A percentile compares a stretch with the other conserved stretches of the same genome.
Conservation (phyloP, 768 basidiomycete genomes). For the Naganishia vishniacii region DNA sequence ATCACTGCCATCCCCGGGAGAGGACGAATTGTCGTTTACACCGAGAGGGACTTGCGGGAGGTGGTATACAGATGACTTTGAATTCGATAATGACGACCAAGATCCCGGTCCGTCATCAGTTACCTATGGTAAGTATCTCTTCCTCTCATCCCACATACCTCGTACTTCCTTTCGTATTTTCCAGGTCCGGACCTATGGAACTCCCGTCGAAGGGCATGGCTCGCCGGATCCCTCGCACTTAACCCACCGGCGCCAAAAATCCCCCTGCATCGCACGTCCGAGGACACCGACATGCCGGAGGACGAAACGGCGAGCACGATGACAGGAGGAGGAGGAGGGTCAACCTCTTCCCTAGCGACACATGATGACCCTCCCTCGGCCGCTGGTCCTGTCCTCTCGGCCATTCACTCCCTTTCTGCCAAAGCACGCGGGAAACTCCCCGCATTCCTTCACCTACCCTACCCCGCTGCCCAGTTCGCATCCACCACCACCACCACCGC, state of each 20-base stretch:
- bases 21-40: background rate
- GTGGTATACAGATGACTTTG: background rate
- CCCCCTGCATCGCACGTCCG: background rate
- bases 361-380: too few species aligned
- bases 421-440: conserved; percentile 24
- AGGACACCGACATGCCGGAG: background rate
- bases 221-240: background rate
- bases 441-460: conserved; percentile 18
- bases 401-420: conserved; percentile 8
- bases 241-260: conserved; percentile 12
- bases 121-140: conserved; percentile 4
- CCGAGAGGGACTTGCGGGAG: conserved; percentile 1
- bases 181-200: conserved; percentile 19
- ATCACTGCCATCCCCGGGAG: background rate
- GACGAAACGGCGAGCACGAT: background rate
- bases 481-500: background rate
- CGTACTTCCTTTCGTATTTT: too few species aligned
- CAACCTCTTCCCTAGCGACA: too few species aligned
- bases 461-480: too few species aligned
- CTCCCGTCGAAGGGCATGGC: conserved; percentile 15
- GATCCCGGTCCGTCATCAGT: conserved; percentile 5
- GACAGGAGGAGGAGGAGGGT: background rate
- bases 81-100: background rate
- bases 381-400: background rate
- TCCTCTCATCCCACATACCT: background rate